Base-by-base conservation (phyloP, 2,329 filamentous ascomycete genomes). In the Ophiocordyceps camponoti-rufipedis region DNA sequence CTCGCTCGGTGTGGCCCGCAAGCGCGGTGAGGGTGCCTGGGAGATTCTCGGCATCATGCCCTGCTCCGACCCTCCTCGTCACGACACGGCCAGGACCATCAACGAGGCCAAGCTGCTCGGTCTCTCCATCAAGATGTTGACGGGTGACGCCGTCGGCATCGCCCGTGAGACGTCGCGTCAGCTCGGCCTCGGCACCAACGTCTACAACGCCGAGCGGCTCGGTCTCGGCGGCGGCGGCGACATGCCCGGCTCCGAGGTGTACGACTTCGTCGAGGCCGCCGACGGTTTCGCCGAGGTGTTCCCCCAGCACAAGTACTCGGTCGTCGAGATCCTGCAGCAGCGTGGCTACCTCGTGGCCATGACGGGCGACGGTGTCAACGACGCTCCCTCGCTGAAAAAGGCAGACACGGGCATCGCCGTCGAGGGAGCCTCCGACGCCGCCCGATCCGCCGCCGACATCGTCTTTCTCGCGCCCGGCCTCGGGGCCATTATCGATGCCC, bases 341-440 rank as follows among this genome's bases (percentile, higher is more conserved):
- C 84, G 86, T 77, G 86, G 86, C 53, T 88, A 93, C 67, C 77
- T 94, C 39, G 86, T 93, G 67, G 87, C 86, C 62, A 94, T 94
- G 87, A 94, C 86, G 66, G 86, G 86, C 72, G 87, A 94, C 55
- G 86, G 86, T 75, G 86, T 94, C 68, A 94, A 94, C 68, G 86
- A 94, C 65, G 86, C 86, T 52, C 85, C 86, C 51, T 93, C 85
- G 29, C 71, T 94, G 60, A 93, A 94, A 72, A 93, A 88, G 72
- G 86, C 86, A n/a, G 85, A 94, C 68, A 93, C 85, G 57, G 87
- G 87, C 73, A 94, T 94, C 68, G 87, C 87, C 52, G 86, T 94
- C 57, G 85, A 94, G 69, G 86, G 86, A 69, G 80, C 87, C 50
- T 91, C 85, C 28, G 87, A 94, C 61, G 87, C 86, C 60, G 87